Evolutionary conservation across 108 stramenopile species (phyloP), one percentile per base, ranked within the genome.

Genomic region (Pseudonitzschia multistriata): DNA sequence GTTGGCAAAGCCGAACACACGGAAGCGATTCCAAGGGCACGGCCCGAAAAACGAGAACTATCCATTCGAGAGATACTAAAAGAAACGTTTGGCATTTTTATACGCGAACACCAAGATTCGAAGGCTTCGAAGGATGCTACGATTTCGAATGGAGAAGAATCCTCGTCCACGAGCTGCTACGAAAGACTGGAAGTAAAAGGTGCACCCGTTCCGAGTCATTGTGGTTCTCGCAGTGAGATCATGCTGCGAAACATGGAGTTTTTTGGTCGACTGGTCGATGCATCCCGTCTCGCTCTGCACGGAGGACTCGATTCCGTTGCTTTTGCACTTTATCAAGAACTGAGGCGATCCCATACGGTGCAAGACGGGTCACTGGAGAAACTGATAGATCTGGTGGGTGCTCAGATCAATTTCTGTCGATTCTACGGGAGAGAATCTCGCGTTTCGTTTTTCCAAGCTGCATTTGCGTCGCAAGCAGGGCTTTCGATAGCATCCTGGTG

Each of bases 181-280:
- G 21, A 59, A 19, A 5, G 33, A n/a, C 31, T 59, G 31, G 31
- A 59, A 35, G 14, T 59, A 21, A 59, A 59, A 59, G 8, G 24
- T 2, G 3, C 8, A 13, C 8, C 13, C 1, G 33, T 15, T 59
- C 31, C 10, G 3, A 33, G 29, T 0, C 11, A 3, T 0, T 0
- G 35, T 10, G 35, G 24, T 52, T 52, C 35, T 1, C 33, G 24
- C 31, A 29, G 11, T 14, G 8, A 52, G 2, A 30, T 35, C 11
- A 59, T 27, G 5, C 31, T 59, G 10, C n/a, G 29, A 33, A 5
- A 36, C 6, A 30, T 59, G 34, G 3, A 11, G n/a, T 4, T 13
- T 64, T 36, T 64, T 47, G 63, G 63, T 45, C 39, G 63, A 4
- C 15, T 64, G 22, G 36, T 64, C 39, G 63, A 64, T 45, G 63